Percentiles rank a stretch among this genome's conserved stretches.
Evolutionary conservation across 768 basidiomycete genomes (phyloP).

Genomic region (Hypholoma sublateritium): DNA sequence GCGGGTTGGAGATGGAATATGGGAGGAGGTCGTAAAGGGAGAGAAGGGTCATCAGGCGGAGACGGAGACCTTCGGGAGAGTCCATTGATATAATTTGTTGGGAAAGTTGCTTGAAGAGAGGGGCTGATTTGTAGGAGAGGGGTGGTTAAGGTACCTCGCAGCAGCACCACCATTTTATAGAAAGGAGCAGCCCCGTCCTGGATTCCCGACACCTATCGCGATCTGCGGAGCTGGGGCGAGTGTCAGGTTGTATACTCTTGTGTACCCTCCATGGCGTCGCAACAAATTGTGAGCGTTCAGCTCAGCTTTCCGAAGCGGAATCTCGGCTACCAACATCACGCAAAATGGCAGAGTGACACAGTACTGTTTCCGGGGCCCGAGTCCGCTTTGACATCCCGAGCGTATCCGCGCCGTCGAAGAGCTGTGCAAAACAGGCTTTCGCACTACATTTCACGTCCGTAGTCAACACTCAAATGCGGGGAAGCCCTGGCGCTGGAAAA

Average conservation of each 20-base stretch:
- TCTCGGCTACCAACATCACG: conserved; percentile 3
- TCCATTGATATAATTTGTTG: conserved; percentile 8
- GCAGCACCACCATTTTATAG: neutral
- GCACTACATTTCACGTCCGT: no score
- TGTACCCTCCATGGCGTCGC: neutral
- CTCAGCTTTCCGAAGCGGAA: conserved; percentile 2
- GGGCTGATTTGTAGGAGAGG: neutral
- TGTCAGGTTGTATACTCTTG: neutral
- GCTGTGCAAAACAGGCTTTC: no score
- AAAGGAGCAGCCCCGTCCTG: neutral
- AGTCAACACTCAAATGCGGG: no score
- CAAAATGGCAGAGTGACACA: conserved; percentile 1
- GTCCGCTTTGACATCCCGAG: neutral
- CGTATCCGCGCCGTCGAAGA: no score
- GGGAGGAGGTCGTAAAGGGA: conserved; percentile 31
- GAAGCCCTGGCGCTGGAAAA: no score
- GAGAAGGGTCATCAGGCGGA: conserved; percentile 28
- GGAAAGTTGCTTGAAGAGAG: neutral
- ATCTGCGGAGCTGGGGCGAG: neutral
- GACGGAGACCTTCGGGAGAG: conserved; percentile 20
- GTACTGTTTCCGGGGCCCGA: neutral
- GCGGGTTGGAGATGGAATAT: conserved; percentile 30
- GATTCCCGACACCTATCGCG: neutral
- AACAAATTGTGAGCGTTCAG: conserved; percentile 3
- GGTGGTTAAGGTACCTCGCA: neutral